Percentiles rank a stretch among this genome's conserved stretches.
Conservation (phyloP, 805 yeast genomes). For the Candida ascalaphidarum region DNA sequence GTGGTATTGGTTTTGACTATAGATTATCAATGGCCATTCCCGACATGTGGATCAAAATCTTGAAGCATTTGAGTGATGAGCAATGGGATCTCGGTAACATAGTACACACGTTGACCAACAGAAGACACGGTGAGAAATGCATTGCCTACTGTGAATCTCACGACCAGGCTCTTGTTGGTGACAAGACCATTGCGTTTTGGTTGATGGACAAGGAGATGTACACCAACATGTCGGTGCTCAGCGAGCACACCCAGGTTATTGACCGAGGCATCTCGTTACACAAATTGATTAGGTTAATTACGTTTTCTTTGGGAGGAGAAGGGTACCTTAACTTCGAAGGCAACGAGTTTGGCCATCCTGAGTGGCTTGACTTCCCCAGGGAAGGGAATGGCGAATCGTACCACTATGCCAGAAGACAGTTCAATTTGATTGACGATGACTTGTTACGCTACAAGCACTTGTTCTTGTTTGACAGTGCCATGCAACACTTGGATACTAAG, state of each 20-base stretch:
- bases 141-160: slow-evolving; percentile 92
- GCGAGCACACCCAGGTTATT: slow-evolving; percentile 66
- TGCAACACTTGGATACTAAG: slow-evolving; percentile 68
- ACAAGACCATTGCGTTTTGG: slow-evolving; percentile 95
- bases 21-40: slow-evolving; percentile 96
- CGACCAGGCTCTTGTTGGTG: slow-evolving; percentile 97
- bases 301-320: slow-evolving; percentile 93
- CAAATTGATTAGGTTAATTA: slow-evolving; percentile 79
- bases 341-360: slow-evolving; percentile 98
- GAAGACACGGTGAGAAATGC: slow-evolving; percentile 83
- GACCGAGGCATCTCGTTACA: slow-evolving; percentile 90
- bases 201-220: slow-evolving; percentile 98
- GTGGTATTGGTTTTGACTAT: slow-evolving; percentile 93
- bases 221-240: slow-evolving; percentile 79
- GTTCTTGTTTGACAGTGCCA: slow-evolving; percentile 74
- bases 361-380: slow-evolving; percentile 97
- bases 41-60: slow-evolving; percentile 96
- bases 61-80: slow-evolving; percentile 79
- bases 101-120: slow-evolving; percentile 73
- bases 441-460: slow-evolving; percentile 71
- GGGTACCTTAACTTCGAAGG: slow-evolving; percentile 96
- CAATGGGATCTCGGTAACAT: slow-evolving; percentile 87
- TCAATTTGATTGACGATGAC: slow-evolving; percentile 75
- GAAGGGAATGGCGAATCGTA: slow-evolving; percentile 80
- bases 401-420: slow-evolving; percentile 93